Evolutionary conservation across 192 early-diverging fungal genomes (phyloP), one percentile per base, ranked within the genome.

Genomic region (Nowakowskiella sp.): DNA sequence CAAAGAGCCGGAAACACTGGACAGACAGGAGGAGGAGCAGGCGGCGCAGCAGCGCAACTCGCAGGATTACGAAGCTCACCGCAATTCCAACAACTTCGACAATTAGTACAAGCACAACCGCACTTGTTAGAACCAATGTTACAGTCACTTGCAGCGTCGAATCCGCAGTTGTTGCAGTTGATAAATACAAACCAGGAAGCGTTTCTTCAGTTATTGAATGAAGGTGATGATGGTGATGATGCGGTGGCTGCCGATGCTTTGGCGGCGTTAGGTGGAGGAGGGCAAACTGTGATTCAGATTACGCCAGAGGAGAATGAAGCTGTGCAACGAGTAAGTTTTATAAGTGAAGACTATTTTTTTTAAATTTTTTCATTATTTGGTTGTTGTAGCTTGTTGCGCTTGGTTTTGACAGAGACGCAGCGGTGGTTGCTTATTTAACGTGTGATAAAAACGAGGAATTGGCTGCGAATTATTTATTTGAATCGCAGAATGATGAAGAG

Each of bases 361-460:
- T 43, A 16, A 44, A 55, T 42, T 29, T 28, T 39, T 16, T 32
- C 36, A 9, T 25, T 28, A n/a, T n/a, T n/a, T n/a, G n/a, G n/a
- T n/a, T n/a, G n/a, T n/a, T 31, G 4, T 65, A 84, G 84, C 62
- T 98, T 57, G 78, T 81, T 62, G 87, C 62, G 10, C 71, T 96
- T 25, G 95, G 95, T 4, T 96, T 98, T 62, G 82, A 85, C 51
- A 75, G 88, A 42, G 77, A 77, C 33, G 47, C 77, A 3, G 95
- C 82, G 31, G 81, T 94, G 51, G 87, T 96, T 69, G 95, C 95
- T 24, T 98, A 81, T 72, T 80, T 98, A 72, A 89, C 90, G 10
- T 98, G 95, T 62, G 95, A 98, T 52, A 93, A 92, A 67, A 91
- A 96, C 68, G 95, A 98, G 74, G 88, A 98, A 63, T 65, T 94